Evolutionary conservation across 225 moss, liverwort and hornwort genomes (phyloP), one percentile per base, ranked within the genome.

Genomic region (Bryoerythrophyllum caledonicum): DNA sequence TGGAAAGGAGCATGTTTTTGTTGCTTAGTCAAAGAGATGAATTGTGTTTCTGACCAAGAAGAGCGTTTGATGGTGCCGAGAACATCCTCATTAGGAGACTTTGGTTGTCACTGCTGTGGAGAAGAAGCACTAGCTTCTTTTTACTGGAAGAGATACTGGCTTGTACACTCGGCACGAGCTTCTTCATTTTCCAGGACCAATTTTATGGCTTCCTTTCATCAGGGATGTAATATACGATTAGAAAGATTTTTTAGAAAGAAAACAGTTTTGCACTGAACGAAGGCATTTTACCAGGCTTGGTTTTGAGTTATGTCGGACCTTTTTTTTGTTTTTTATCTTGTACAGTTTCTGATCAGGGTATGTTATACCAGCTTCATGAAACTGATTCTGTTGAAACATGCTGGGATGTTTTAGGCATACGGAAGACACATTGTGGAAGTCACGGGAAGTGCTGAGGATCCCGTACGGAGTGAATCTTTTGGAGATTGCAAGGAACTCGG

Each of bases 401-500:
- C 61, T 74, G 75, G 30, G 20, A 2, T 67, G 1, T 74, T 73
- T 13, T 44, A 96, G 96, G 93, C 96, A n/a, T 96, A 89, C 81
- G 82, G 87, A 74, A 86, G 91, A 72, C 88, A 91, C 64, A 60
- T 96, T 68, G 83, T 74, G 40, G 92, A 88, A 74, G 90, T 92
- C 24, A 71, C 66, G 54, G 91, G 79, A 43, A 90, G 90, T 68
- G 87, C 91, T 64, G 93, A 88, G 78, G 94, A 94, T 85, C 74
- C 69, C 74, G 74, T 86, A 28, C 84, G 71, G 60, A 90, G 82
- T 84, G 83, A 85, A 28, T 89, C 99, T 16, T 95, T 79, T 78
- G 63, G 68, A 63, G 86, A 82, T 41, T 99, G 95, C 82, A 93
- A 93, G 86, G 95, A 95, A 62, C 89, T 99, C 67, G 93, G 91